These are phyloP conservation scores for Aureococcus anophagefferens DNA, from an alignment of 108 stramenopile genomes.

Conservation along the genomic window DNA sequence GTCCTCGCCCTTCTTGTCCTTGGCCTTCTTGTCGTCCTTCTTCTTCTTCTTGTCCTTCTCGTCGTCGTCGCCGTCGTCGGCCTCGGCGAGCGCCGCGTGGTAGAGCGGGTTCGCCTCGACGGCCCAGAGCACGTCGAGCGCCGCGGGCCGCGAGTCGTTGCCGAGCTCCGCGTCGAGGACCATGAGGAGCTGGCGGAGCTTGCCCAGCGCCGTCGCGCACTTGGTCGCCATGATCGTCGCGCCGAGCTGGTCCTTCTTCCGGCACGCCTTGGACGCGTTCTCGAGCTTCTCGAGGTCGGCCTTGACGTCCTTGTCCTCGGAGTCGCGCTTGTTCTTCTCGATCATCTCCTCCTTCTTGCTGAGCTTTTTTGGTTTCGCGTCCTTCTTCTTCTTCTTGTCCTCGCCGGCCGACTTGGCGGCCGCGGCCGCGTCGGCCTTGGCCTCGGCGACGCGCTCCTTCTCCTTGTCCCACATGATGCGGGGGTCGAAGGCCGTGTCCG, in stretches of 20 bases:
- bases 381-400: slow-evolving; percentile 1
- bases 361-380: slow-evolving; percentile 39
- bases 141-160: slow-evolving; percentile 66
- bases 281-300: slow-evolving; percentile 48
- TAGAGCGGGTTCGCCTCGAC: slow-evolving; percentile 77
- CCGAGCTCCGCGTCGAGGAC: slow-evolving; percentile 74
- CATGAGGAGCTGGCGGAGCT: slow-evolving; percentile 90
- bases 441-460: neutral
- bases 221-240: slow-evolving; percentile 77
- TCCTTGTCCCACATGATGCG: neutral
- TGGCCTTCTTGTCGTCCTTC: slow-evolving; percentile 60
- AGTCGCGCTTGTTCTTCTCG: slow-evolving; percentile 52
- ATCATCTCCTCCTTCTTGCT: slow-evolving; percentile 42
- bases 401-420: slow-evolving; percentile 66
- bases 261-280: slow-evolving; percentile 68
- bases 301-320: slow-evolving; percentile 66
- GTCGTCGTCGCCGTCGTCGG: slow-evolving; percentile 66
- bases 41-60: slow-evolving; percentile 62
- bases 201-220: slow-evolving; percentile 75
- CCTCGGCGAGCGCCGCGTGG: slow-evolving; percentile 58
- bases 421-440: slow-evolving; percentile 63
- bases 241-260: slow-evolving; percentile 72
- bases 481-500: slow-evolving; percentile 16
- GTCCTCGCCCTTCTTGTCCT: slow-evolving; percentile 35
- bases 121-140: slow-evolving; percentile 88